Evolutionary conservation across 441 rosid genomes (phyloP), one percentile per base, ranked within the genome.

Genomic region (Melastoma candidum): DNA sequence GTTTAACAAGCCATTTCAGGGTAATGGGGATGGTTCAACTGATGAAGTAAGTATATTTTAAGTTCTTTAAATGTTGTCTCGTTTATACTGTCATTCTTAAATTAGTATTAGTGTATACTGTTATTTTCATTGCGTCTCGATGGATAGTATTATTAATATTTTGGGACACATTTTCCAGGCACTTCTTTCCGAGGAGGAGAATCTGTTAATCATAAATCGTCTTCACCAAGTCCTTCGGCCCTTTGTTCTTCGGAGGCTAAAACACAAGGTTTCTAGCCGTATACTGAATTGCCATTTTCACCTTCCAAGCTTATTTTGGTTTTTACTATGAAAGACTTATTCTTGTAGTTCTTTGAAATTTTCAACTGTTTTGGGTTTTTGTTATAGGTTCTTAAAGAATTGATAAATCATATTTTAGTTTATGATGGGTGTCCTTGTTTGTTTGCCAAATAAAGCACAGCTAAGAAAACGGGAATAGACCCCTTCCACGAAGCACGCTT

Each of bases 221-320:
- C 87, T 90, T 63, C 97, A 90, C 63, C 97, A 90, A 81, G 97
- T 90, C 67, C 95, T 90, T 69, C 73, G 97, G 49, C 97, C 97
- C 65, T 90, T 90, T 71, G 96, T 90, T 44, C 86, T 90, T 56
- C 85, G 97, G 51, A 75, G 97, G 69, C 72, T 90, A 69, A 90
- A 90, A 75, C 97, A 90, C 68, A 90, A 90, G 95, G 97, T 86
- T n/a, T 48, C 2, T 63, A 47, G 2, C 24, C 26, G 39, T 53
- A 9, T 11, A 39, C 14, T 4, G 56, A 53, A 14, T 24, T 17
- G 43, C 10, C 24, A 26, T 26, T 32, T 53, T 45, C 36, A 12
- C 39, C 24, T 24, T 36, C 26, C 46, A 25, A 5, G 39, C 12
- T 17, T 53, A 53, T 32, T 8, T 32, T 32, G 41, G 1, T 32